phyloP scores from a whole-genome alignment of 805 yeast species.

The Naumovozyma baii region DNA sequence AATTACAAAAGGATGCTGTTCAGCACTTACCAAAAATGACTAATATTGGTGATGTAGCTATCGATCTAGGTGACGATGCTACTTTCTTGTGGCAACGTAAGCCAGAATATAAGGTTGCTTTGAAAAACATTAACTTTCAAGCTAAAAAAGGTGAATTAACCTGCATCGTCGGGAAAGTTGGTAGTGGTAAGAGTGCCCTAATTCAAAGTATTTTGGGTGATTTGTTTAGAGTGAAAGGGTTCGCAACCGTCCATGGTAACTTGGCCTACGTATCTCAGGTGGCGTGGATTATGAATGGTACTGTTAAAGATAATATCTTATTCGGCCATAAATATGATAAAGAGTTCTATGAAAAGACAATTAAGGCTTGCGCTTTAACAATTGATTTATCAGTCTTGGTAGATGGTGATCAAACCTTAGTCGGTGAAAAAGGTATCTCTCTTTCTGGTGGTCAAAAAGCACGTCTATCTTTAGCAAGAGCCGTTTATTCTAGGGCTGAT shows the following conservation, averaged over 20 bases:
- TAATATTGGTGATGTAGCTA: constrained; percentile 57
- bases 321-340: constrained; percentile 83
- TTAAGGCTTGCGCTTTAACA: constrained; percentile 79
- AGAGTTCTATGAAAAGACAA: constrained; percentile 67
- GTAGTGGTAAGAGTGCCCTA: constrained; percentile 80
- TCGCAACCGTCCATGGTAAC: constrained; percentile 61
- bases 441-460: constrained; percentile 98
- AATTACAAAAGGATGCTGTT: constrained; percentile 70
- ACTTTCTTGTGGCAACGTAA: constrained; percentile 72
- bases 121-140: constrained; percentile 49
- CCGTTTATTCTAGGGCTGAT: constrained; percentile 91
- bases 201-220: constrained; percentile 77
- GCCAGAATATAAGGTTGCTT: constrained; percentile 59
- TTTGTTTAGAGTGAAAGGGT: constrained; percentile 64
- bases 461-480: constrained; percentile 85
- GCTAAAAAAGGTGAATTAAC: constrained; percentile 69
- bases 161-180: constrained; percentile 85
- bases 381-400: constrained; percentile 74
- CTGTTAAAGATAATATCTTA: constrained; percentile 80
- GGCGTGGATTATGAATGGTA: constrained; percentile 96
- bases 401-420: constrained; percentile 84
- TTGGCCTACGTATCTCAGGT: constrained; percentile 87
- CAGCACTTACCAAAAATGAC: constrained; percentile 36
- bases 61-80: constrained; percentile 47
- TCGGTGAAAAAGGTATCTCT: constrained; percentile 96